Percentiles rank a stretch among this genome's conserved stretches.
Conservation (phyloP, 345 rosid species). For the Bruguiera sexangula region DNA sequence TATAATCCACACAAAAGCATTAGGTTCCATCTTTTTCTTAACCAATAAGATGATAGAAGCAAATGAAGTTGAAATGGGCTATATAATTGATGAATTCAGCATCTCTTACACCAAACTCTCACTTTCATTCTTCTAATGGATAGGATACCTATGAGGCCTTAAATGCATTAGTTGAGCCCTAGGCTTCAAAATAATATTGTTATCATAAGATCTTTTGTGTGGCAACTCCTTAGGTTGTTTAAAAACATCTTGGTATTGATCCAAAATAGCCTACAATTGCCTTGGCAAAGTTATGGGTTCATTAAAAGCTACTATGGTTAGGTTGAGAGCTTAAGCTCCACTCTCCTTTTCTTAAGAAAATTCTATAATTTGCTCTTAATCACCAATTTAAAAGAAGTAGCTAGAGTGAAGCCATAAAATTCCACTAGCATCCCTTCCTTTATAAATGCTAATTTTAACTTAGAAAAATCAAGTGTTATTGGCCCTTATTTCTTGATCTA, state of each 20-base stretch:
- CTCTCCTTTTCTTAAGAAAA: too few relatives aligned
- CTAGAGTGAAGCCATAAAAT: too few relatives aligned
- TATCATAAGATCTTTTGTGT: not conserved
- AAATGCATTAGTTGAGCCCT: not conserved
- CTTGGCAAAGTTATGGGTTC: too few relatives aligned
- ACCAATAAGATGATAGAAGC: not conserved
- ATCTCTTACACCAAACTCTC: not conserved
- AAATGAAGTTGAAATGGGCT: not conserved
- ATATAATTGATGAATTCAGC: not conserved
- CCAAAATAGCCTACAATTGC: not conserved
- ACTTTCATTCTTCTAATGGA: not conserved
- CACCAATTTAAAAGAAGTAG: too few relatives aligned
- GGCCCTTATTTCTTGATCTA: too few relatives aligned
- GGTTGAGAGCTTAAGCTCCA: too few relatives aligned
- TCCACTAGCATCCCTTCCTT: too few relatives aligned
- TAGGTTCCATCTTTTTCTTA: not conserved
- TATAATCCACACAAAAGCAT: not conserved
- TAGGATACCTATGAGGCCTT: not conserved
- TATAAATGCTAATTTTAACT: too few relatives aligned
- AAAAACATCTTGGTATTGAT: not conserved
- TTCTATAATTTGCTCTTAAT: too few relatives aligned
- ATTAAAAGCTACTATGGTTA: too few relatives aligned
- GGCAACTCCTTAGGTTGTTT: accelerated
- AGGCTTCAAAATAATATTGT: not conserved
- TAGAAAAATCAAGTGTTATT: too few relatives aligned